Base-by-base conservation (phyloP, 345 rosid species). In the Moricandia moricandioides region DNA sequence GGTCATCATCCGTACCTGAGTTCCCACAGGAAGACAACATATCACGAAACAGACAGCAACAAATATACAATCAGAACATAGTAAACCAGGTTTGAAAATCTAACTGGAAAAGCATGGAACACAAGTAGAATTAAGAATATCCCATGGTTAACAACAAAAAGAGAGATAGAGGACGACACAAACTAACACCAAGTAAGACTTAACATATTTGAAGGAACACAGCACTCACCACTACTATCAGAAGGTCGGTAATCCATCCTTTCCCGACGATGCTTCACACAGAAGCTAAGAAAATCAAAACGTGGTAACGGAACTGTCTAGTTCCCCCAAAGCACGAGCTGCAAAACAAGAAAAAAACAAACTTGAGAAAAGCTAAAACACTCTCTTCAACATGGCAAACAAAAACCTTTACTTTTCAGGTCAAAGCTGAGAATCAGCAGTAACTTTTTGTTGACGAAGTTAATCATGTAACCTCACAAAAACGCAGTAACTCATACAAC, bases 1-100 rank as follows among this genome's bases (percentile, higher is more conserved):
- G 90, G 79, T 89, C 99, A 79, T 92, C 99, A 82, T 92, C 99
- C 13, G 99, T 92, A 71, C 98, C 99, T 96, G 84, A 79, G 83
- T 73, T 71, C 65, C 66, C 76, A 35, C 51, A 72, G 12, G 60
- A 51, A 51, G 2, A 21, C 24, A 21, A 21, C 24, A 21, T 21
- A 21, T 21, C 24, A 21, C 24, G 24, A 21, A 21, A 21, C 24
- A 21, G 24, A 21, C 24, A 21, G 24, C 24, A 18, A 54, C 12
- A 59, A 27, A 60, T 27, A 34, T 14, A 77, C 24, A 43, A 54
- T 40, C n/a, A 43, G 5, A 69, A 55, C 70, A 43, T 17, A 40
- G 34, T 18, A n/a, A 69, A 69, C 12, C 18, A 62, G 30, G 26
- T 29, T 39, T n/a, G 40, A 33, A 55, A 13, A 57, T 12, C 31